These are phyloP conservation scores for Stagonosporopsis rhizophila DNA, from an alignment of 2,329 filamentous ascomycete genomes.

Conservation along the genomic window DNA sequence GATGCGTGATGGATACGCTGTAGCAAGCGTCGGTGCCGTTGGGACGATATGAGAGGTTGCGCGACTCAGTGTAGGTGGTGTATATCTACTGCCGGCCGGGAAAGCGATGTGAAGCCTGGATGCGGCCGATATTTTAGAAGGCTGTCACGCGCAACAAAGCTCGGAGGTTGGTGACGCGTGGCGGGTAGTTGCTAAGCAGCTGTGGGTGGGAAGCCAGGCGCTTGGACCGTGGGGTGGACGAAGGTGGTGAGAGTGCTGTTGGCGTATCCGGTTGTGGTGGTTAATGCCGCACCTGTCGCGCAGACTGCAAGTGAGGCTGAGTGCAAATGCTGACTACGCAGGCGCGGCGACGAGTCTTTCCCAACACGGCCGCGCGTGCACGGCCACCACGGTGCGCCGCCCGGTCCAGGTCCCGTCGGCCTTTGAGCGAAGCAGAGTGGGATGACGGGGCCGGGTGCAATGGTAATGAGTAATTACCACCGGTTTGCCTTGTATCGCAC, in stretches of 20 bases:
- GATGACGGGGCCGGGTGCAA: conserved; percentile 18
- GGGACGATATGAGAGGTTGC: conserved; percentile 4
- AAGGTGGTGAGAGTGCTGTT: conserved; percentile 15
- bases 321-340: conserved; percentile 17
- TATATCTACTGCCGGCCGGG: conserved; percentile 19
- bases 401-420: conserved; percentile 16
- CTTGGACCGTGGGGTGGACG: conserved; percentile 18
- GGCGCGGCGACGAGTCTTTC: conserved; percentile 10
- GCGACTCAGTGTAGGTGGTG: conserved; percentile 12
- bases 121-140: conserved; percentile 10
- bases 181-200: conserved; percentile 15
- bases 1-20: conserved; percentile 9
- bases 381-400: conserved; percentile 15
- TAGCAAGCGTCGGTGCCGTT: conserved; percentile 10
- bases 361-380: conserved; percentile 9
- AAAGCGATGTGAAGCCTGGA: conserved; percentile 10
- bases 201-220: conserved; percentile 15
- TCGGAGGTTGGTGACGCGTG: conserved; percentile 13
- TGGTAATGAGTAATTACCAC: conserved; percentile 23
- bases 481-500: conserved; percentile 8
- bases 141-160: conserved; percentile 17
- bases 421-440: conserved; percentile 21
- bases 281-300: conserved; percentile 21
- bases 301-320: conserved; percentile 14
- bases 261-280: conserved; percentile 14